Evolutionary conservation across 2,329 filamentous ascomycete genomes (phyloP), one percentile per base, ranked within the genome.

Genomic region (Arachnopeziza araneosa): DNA sequence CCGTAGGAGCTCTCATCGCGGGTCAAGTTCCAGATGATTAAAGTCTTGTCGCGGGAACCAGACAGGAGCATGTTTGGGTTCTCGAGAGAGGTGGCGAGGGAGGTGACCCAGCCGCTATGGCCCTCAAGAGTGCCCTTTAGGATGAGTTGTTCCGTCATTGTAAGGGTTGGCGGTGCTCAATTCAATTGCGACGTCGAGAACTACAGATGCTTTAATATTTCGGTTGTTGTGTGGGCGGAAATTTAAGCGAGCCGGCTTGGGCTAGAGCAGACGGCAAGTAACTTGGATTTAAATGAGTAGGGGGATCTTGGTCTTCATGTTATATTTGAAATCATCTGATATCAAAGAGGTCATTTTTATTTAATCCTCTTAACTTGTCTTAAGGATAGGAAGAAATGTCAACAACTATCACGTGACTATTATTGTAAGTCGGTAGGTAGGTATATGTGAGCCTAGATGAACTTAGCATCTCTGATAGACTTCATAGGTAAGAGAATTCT

Each of bases 1-100:
- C 95, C 95, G 86, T 98, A 99, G 77, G 91, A 89, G 78, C 88
- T 87, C 83, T 98, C 95, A 80, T 98, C 93, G 81, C 95, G 93
- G 80, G 95, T 98, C 76, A 99, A 86, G 87, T 97, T 96, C 95
- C 95, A 99, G 87, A 99, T 96, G 84, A 99, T 99, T 79, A 99
- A 85, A 72, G 90, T 91, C 90, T 98, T 97, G 87, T 99, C 95
- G 83, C 95, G 92, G 78, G 87, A 91, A 76, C 85, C 93, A 72
- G 95, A 99, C 75, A 99, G 88, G 78, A 99, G 93, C 93, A 99
- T 98, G 87, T 99, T 98, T 77, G 95, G 95, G 90, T 97, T 97
- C 89, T 98, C 93, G 83, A 97, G 89, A 74, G 93, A 97, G 79
- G 93, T 98, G 74, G 93, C 93, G 82, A 98, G 86, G 83, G 87